Percentiles rank a stretch among this genome's conserved stretches.
phyloP scores from a whole-genome alignment of 73 alveolate species.

The Paramecium pentaurelia region DNA sequence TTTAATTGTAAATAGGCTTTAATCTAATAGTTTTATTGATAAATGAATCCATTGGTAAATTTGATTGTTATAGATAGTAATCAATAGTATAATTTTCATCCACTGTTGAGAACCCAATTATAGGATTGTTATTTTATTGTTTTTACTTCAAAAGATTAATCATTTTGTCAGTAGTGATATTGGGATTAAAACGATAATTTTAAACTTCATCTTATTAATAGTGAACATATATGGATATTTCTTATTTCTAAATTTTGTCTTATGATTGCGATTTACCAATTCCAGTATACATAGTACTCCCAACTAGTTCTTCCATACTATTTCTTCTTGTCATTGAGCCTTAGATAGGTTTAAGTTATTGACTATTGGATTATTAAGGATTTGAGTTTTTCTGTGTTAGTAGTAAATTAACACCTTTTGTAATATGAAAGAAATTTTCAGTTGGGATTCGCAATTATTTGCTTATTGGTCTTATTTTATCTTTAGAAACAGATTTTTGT shows the following conservation, averaged over 20 bases:
- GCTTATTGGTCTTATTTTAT: background rate
- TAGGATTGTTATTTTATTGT: no score
- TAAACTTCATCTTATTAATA: background rate
- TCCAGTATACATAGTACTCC: background rate
- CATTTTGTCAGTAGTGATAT: background rate
- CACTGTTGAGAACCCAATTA: background rate
- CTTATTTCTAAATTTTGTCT: background rate
- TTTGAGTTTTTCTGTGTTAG: background rate
- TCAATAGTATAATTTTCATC: slow-evolving; percentile 46
- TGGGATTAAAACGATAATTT: background rate
- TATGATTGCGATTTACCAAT: background rate
- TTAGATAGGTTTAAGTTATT: background rate
- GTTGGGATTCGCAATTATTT: slow-evolving; percentile 39
- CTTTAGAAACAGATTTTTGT: slow-evolving; percentile 5
- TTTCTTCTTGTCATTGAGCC: slow-evolving; percentile 32
- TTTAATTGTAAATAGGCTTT: background rate
- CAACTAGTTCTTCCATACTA: slow-evolving; percentile 8
- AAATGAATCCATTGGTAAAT: background rate
- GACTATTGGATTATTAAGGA: background rate
- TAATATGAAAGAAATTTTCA: background rate
- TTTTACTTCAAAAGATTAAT: background rate
- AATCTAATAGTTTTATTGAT: background rate
- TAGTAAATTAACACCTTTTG: slow-evolving; percentile 5
- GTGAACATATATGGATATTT: background rate
- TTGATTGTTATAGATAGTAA: slow-evolving; percentile 34